Conservation (phyloP, 306 rosid species). For the Quercus wislizeni region DNA sequence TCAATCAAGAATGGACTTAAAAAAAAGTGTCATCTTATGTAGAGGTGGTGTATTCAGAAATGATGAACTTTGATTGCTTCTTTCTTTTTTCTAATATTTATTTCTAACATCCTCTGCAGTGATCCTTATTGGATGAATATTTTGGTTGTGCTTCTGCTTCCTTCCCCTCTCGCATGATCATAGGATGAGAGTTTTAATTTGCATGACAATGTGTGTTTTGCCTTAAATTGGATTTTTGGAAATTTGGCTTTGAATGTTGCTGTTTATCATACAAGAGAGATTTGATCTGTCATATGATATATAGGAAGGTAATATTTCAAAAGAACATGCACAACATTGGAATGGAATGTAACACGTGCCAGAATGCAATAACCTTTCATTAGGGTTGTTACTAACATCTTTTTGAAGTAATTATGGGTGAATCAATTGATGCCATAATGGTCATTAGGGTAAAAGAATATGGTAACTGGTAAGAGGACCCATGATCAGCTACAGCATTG, state of each 20-base stretch:
- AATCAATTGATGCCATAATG: background rate
- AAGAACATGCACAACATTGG: background rate
- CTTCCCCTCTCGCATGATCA: background rate
- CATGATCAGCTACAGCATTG: background rate
- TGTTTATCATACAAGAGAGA: background rate
- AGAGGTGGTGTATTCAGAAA: background rate
- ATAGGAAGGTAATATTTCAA: background rate
- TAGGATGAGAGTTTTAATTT: background rate
- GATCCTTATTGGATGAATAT: background rate
- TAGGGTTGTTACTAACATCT: background rate
- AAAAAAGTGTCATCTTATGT: too few species aligned
- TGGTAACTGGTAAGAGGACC: background rate
- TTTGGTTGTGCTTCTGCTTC: background rate
- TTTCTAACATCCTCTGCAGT: background rate
- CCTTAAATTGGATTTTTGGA: background rate
- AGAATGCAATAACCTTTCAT: background rate
- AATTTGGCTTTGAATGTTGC: background rate
- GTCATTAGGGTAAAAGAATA: background rate
- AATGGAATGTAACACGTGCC: background rate
- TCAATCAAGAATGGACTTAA: too few species aligned
- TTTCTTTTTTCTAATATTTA: too few species aligned
- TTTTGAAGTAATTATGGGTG: background rate
- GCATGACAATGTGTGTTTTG: background rate
- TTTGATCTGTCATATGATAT: background rate
- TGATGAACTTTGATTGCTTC: background rate